Evolutionary conservation across 2,329 filamentous ascomycete species (phyloP), one percentile per base, ranked within the genome.

Genomic region (Paraphaeosphaeria sporulosa): DNA sequence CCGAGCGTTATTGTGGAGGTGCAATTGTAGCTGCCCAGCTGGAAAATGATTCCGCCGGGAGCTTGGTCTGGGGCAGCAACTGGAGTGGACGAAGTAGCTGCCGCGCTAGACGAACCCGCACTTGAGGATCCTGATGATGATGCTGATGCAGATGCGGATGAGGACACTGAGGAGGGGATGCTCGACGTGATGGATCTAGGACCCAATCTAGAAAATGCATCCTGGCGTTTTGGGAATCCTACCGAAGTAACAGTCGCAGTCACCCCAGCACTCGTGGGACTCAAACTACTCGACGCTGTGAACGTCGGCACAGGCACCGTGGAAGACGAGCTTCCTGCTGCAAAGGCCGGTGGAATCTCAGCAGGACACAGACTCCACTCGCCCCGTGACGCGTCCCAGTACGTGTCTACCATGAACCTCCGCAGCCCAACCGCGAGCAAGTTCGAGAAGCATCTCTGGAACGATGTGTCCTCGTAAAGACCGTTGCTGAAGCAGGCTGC

Each of bases 351-450:
- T 38, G 83, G 82, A 55, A 87, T 78, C 48, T 83, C 73, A 2
- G 85, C 85, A 0, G 88, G 88, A 70, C 88, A 90, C 19, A 90
- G 80, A 52, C 80, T 85, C 86, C 88, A 90, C 43, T 80, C 70
- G 34, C 75, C 75, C 30, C 82, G 80, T 32, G 76, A 79, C 25
- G 81, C 69, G 64, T 89, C 87, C 88, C 88, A 90, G 68, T 88
- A 90, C 13, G 89, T 66, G 71, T 90, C 88, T 30, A 89, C 74
- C 46, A 85, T 76, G 48, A 89, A 80, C 47, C 85, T 81, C 42
- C 83, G 81, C 66, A 87, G 89, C 5, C 86, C 86, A n/a, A 83
- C 76, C 0, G 84, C 82, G 30, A 90, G 77, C 1, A 90, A 79
- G 71, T 89, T 89, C 4, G 87, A 89, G 38, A 90, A 77, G 74